Evolutionary conservation across 768 basidiomycete species (phyloP).

Genomic region (Bullera alba): DNA sequence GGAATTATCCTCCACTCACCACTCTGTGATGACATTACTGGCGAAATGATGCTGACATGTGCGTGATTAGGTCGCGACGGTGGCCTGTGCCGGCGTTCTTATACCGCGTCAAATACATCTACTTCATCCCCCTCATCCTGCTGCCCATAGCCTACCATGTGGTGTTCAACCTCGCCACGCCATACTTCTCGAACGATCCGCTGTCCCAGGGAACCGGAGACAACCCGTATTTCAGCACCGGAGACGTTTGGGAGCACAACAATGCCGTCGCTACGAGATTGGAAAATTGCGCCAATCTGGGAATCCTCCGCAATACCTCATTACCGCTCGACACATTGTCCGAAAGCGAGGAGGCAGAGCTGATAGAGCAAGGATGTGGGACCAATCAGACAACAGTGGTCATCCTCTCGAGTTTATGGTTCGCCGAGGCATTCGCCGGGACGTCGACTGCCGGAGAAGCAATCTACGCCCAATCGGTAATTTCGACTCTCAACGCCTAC

Average conservation of each 20-base stretch:
- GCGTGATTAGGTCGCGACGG: too few species aligned
- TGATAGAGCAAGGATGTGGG: conserved; percentile 24
- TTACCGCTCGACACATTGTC: conserved; percentile 1
- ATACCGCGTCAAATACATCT: too few species aligned
- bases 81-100: too few species aligned
- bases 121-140: too few species aligned
- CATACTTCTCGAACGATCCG: too few species aligned
- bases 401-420: conserved; percentile 31
- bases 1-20: too few species aligned
- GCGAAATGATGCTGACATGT: too few species aligned
- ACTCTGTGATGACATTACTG: too few species aligned
- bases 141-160: too few species aligned
- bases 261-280: conserved; percentile 17
- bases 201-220: not conserved
- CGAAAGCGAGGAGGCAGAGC: conserved; percentile 15
- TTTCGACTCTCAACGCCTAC: conserved; percentile 26
- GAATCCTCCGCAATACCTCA: conserved; percentile 26
- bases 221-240: conserved; percentile 31
- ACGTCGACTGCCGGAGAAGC: conserved; percentile 17
- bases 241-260: conserved; percentile 36
- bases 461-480: conserved; percentile 30
- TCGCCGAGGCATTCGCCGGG: conserved; percentile 29
- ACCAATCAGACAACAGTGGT: conserved; percentile 33
- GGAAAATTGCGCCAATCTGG: conserved; percentile 25
- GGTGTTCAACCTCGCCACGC: too few species aligned